Evolutionary conservation across 2,329 filamentous ascomycete species (phyloP).

Genomic region (Acrodontium crateriforme): DNA sequence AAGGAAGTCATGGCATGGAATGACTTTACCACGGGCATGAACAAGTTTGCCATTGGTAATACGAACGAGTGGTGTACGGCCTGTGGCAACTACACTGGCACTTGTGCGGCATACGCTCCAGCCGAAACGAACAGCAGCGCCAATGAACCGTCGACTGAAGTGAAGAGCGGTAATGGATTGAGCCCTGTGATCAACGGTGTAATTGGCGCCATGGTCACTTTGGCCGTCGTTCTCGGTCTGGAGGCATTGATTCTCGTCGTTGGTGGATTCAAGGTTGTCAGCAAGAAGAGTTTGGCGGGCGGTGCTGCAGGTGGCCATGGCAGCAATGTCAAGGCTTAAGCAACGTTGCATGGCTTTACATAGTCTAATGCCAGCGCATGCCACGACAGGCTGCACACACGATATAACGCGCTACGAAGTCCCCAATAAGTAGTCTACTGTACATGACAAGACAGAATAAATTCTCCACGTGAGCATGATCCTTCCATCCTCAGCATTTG

Average conservation of each 20-base stretch:
- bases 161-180: constrained; percentile 32
- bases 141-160: constrained; percentile 10
- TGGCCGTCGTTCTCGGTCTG: constrained; percentile 47
- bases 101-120: constrained; percentile 41
- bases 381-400: too few species aligned
- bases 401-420: too few species aligned
- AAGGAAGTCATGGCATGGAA: constrained; percentile 49
- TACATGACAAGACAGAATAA: too few species aligned
- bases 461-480: too few species aligned
- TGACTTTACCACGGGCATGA: constrained; percentile 51
- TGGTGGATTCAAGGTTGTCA: constrained; percentile 45
- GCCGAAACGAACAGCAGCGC: constrained; percentile 15
- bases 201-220: constrained; percentile 57
- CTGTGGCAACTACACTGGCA: constrained; percentile 59
- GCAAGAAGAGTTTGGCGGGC: constrained; percentile 34
- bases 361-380: too few species aligned
- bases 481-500: too few species aligned
- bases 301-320: too few species aligned
- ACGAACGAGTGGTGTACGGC: constrained; percentile 57
- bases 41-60: constrained; percentile 51
- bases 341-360: too few species aligned
- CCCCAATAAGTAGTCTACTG: too few species aligned
- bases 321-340: too few species aligned
- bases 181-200: constrained; percentile 65
- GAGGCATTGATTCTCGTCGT: constrained; percentile 40